Percentiles rank a stretch among this genome's conserved stretches.
phyloP scores from a whole-genome alignment of 2,329 filamentous ascomycete genomes.

The Lasiodiplodia citricola region DNA sequence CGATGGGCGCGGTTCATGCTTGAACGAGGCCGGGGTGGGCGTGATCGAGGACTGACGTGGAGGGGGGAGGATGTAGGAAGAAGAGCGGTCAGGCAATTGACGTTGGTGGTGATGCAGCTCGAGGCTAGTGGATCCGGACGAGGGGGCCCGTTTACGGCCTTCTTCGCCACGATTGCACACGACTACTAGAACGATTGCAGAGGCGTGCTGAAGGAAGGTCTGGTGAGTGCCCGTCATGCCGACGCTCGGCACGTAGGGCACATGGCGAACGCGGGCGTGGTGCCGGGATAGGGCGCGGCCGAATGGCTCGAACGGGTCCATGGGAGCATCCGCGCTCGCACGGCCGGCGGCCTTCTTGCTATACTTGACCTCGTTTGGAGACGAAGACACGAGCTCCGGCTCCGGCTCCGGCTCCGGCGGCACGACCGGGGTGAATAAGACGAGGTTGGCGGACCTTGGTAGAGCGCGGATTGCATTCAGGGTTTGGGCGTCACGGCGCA shows the following conservation, averaged over 20 bases:
- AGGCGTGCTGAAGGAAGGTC: constrained; percentile 66
- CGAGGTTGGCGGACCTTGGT: constrained; percentile 36
- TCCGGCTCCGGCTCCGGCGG: constrained; percentile 60
- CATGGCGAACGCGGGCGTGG: constrained; percentile 69
- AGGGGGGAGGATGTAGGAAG: constrained; percentile 3
- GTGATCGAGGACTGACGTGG: not conserved
- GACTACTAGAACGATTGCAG: constrained; percentile 64
- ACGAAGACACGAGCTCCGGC: constrained; percentile 45
- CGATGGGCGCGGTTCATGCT: not conserved
- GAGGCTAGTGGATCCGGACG: not conserved
- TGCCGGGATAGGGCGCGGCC: constrained; percentile 66
- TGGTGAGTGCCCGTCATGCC: constrained; percentile 70
- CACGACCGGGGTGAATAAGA: constrained; percentile 61
- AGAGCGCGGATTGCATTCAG: constrained; percentile 21
- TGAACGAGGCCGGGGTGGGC: not conserved
- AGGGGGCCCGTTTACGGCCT: not conserved
- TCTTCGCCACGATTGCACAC: not conserved
- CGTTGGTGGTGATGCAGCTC: not conserved
- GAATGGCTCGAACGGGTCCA: constrained; percentile 75
- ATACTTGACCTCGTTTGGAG: constrained; percentile 36
- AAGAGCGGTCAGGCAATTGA: not conserved
- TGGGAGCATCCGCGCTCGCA: constrained; percentile 36
- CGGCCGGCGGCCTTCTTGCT: not conserved
- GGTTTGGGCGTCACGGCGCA: constrained; percentile 5
- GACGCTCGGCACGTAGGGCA: constrained; percentile 69